These are phyloP conservation scores for Diddensiella caesifluorescens DNA, from an alignment of 805 yeast species.

Conservation along the genomic window DNA sequence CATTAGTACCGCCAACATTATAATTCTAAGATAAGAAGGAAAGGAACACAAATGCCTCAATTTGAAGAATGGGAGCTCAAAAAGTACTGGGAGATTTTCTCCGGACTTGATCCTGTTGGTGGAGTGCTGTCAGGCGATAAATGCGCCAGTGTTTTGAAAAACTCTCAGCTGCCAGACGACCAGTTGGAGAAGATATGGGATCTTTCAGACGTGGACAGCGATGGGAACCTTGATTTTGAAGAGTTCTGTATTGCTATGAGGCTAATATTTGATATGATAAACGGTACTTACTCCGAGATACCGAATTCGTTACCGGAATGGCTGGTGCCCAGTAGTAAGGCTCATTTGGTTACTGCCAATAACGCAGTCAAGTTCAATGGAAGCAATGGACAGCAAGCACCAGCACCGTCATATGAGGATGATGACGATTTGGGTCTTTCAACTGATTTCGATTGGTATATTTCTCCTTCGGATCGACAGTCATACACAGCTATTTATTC, in stretches of 20 bases:
- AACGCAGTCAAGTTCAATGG: constrained; percentile 40
- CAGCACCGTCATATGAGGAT: constrained; percentile 31
- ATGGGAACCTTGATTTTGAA: constrained; percentile 89
- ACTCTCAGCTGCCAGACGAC: constrained; percentile 75
- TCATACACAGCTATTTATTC: constrained; percentile 75
- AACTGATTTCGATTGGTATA: constrained; percentile 90
- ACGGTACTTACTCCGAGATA: constrained; percentile 54
- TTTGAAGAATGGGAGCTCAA: constrained; percentile 93
- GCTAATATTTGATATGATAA: constrained; percentile 83
- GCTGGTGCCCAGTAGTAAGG: constrained; percentile 87
- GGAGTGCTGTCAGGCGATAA: constrained; percentile 80
- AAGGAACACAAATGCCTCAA: constrained; percentile 32
- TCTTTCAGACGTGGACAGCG: constrained; percentile 79
- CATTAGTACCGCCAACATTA: too few relatives aligned
- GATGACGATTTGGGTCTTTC: constrained; percentile 62
- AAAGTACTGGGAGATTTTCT: constrained; percentile 96
- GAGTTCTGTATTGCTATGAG: constrained; percentile 98
- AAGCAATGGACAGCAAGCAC: constrained; percentile 1
- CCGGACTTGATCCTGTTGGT: constrained; percentile 75
- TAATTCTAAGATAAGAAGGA: too few relatives aligned
- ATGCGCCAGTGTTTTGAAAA: constrained; percentile 80
- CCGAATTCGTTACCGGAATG: constrained; percentile 81
- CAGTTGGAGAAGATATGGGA: constrained; percentile 85
- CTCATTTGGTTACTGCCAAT: constrained; percentile 80
- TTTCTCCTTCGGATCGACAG: constrained; percentile 77